Base-by-base conservation (phyloP, 108 stramenopile species). In the Nitzschia sp. region DNA sequence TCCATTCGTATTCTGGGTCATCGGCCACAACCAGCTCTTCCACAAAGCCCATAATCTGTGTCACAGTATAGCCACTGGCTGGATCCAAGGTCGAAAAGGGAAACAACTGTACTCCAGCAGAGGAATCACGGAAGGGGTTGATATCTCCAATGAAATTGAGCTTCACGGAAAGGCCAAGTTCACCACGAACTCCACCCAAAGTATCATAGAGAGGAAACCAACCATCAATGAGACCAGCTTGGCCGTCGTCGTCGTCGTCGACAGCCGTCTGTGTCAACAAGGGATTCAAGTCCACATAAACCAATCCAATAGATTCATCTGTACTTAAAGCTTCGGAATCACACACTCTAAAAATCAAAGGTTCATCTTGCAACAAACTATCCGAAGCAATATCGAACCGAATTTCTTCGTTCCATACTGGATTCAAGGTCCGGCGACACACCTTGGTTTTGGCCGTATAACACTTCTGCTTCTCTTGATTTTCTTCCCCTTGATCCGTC, bases 121-220 rank as follows among this genome's bases (percentile, higher is more conserved):
- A 91, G 8, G 94, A 94, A 66, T 97, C 97, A 20, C 94, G 80
- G 77, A 96, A 98, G 0, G 96, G 95, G 71, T 97, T 97, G 24
- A 91, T 90, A 63, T 98, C 95, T 10, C 96, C 96, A 75, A 97
- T 96, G 63, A 96, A 96, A 48, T 79, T 87, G 7, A 97, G 72
- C 77, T 96, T 96, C 15, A 98, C 79, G n/a, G 82, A 86, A 25
- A 98, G 58, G 12, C 74, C 74, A 42, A 98, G 63, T 67, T 95
- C 91, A 17, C 80, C 96, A 17, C 95, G 83, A 19, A 98, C 90
- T 26, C 98, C 98, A 0, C 85, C 78, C 17, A 95, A 64, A 9
- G 96, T 96, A 73, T 97, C 96, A 70, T 93, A 97, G 0, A 98
- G 69, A 10, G 98, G 98, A 71, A 97, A 96, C 93, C 94, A 97